Base-by-base conservation (phyloP, 805 yeast species). In the Kluyveromyces lactis region DNA sequence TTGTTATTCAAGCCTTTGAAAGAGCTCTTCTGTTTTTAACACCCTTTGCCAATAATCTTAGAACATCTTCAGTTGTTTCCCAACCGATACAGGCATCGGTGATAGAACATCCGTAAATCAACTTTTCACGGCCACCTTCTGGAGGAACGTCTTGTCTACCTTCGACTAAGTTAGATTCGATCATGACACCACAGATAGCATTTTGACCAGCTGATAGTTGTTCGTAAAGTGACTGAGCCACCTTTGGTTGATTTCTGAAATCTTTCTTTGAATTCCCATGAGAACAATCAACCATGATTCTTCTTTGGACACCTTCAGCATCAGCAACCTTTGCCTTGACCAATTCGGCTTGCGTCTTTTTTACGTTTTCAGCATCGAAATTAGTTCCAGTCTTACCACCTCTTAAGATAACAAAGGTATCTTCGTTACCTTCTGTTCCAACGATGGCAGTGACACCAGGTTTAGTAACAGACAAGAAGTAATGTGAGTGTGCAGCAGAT, bases 1-100 rank as follows among this genome's bases (percentile, higher is more conserved):
- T 6, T 27, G 7, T n/a, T 7, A 5, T 27, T 46, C 47, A 47
- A 38, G 52, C 50, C 28, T 48, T 50, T 18, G 54, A 42, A 33
- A 52, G 53, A 33, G 52, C 46, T 71, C 97, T 81, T 72, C 97
- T 81, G 35, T 69, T 68, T 62, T 76, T 75, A 23, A 90, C 92
- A 43, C 95, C 95, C 26, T 73, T 73, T 18, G 97, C 80, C 53
- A 90, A 75, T 38, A 69, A 67, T 38, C 70, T 72, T 51, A 90
- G 71, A 40, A 86, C 90, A 18, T 62, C 65, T 36, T 72, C 90
- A 13, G 98, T 90, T 36, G 77, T 69, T 39, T 83, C 92, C 86
- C 95, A 86, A 44, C 86, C 75, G 44, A 90, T 87, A 72, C 98
- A 90, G 24, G 96, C 95, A 64, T 90, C 98, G n/a, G 98, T 90